Evolutionary conservation across 352 stramenopile species (phyloP).

Genomic region (Globisporangium paddicum): DNA sequence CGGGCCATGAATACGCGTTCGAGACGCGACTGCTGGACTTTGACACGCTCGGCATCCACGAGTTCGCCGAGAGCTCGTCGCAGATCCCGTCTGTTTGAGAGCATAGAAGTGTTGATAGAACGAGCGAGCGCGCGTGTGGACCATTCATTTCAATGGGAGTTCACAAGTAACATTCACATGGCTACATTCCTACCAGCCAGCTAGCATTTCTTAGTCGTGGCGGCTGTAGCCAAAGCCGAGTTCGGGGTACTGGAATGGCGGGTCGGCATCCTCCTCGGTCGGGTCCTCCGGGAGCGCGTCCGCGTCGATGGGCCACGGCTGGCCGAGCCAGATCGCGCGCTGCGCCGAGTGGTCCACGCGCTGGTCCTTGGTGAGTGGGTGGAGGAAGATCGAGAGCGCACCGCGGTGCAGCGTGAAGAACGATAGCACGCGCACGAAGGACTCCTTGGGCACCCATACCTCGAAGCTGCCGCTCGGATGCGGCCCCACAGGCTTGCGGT

Average conservation of each 20-base stretch:
- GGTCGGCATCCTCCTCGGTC: constrained; percentile 10
- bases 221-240: constrained; percentile 53
- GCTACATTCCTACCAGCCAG: neutral
- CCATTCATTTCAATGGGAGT: neutral
- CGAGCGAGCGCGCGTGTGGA: neutral
- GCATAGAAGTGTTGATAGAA: too few species aligned
- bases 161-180: neutral
- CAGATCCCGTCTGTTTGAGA: neutral
- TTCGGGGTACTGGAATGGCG: constrained; percentile 46
- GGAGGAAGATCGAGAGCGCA: constrained; percentile 52
- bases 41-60: constrained; percentile 25
- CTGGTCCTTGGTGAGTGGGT: constrained; percentile 61
- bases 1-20: constrained; percentile 26
- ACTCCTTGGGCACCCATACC: constrained; percentile 61
- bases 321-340: constrained; percentile 49
- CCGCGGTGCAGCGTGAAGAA: constrained; percentile 66
- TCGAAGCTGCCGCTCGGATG: constrained; percentile 68
- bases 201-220: neutral
- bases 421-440: constrained; percentile 45
- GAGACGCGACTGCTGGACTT: constrained; percentile 34
- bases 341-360: constrained; percentile 41
- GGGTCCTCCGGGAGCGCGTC: constrained; percentile 27
- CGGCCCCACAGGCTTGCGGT: constrained; percentile 49
- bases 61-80: constrained; percentile 9
- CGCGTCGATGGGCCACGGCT: constrained; percentile 37